These are phyloP conservation scores for Kingdonia uniflora DNA, from an alignment of 164 flowering plant genomes.

Conservation along the genomic window DNA sequence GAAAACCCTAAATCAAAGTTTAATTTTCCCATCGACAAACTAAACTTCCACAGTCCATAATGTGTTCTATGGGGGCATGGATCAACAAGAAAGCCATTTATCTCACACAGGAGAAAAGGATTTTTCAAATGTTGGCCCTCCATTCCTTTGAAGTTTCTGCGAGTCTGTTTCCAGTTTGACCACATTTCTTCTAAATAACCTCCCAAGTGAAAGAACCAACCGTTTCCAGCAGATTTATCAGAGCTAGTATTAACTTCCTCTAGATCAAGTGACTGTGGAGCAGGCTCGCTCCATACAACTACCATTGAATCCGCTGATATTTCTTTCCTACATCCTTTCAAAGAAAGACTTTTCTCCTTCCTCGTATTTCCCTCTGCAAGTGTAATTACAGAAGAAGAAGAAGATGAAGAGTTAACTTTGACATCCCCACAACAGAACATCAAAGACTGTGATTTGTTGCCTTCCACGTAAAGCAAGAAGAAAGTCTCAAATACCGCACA, in stretches of 20 bases:
- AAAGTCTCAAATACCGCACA: constrained; percentile 31
- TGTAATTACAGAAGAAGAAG: constrained; percentile 21
- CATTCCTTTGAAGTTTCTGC: constrained; percentile 23
- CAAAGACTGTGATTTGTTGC: constrained; percentile 28
- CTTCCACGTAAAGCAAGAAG: constrained; percentile 24
- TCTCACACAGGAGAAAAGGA: constrained; percentile 60
- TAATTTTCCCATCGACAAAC: constrained; percentile 53
- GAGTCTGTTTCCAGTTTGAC: constrained; percentile 35
- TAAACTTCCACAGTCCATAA: constrained; percentile 37
- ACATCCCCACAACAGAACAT: constrained; percentile 45
- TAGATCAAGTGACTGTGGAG: constrained; percentile 17
- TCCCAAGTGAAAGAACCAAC: constrained; percentile 20
- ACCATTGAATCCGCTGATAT: constrained; percentile 13
- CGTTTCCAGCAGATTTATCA: constrained; percentile 10
- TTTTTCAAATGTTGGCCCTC: constrained; percentile 20
- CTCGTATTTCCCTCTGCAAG: constrained; percentile 3
- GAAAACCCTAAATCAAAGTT: constrained; percentile 41
- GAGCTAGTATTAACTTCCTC: constrained; percentile 13
- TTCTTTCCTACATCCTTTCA: constrained; percentile 16
- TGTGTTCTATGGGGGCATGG: constrained; percentile 20
- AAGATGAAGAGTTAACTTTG: constrained; percentile 30
- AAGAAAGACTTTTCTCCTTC: constrained; percentile 4
- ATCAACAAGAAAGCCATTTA: constrained; percentile 28
- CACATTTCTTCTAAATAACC: constrained; percentile 40
- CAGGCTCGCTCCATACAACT: constrained; percentile 57